Conservation (phyloP, 2,329 filamentous ascomycete genomes). For the Colletotrichum musicola region DNA sequence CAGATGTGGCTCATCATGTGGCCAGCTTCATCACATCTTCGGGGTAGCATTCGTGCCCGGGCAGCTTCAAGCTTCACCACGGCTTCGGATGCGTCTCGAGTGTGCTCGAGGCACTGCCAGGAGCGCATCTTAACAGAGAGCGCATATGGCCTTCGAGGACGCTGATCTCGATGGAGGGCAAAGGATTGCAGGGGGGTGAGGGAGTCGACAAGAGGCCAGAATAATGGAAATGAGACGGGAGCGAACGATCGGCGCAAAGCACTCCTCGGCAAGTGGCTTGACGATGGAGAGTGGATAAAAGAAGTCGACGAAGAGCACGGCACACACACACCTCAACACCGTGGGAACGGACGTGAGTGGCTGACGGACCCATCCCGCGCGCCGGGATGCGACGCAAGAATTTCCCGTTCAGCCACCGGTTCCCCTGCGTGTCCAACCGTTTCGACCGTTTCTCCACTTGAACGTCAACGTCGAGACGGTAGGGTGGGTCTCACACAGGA, state of each 20-base stretch:
- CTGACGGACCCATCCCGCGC: slow-evolving; percentile 21
- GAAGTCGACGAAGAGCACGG: too few relatives aligned
- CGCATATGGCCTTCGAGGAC: neutral
- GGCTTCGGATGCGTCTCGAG: slow-evolving; percentile 30
- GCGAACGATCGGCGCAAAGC: slow-evolving; percentile 25
- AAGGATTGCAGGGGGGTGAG: slow-evolving; percentile 14
- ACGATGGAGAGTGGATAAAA: slow-evolving; percentile 12
- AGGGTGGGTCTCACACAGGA: slow-evolving; percentile 5
- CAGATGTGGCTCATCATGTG: slow-evolving; percentile 5
- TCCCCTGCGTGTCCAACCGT: slow-evolving; percentile 5
- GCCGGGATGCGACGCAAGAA: slow-evolving; percentile 27
- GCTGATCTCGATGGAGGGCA: slow-evolving; percentile 35
- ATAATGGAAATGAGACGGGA: slow-evolving; percentile 27
- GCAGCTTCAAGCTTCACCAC: slow-evolving; percentile 32
- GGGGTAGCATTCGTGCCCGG: slow-evolving; percentile 25
- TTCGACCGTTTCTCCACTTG: slow-evolving; percentile 7
- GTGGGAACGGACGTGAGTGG: slow-evolving; percentile 26
- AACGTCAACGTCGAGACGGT: slow-evolving; percentile 22
- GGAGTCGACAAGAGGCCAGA: slow-evolving; percentile 27
- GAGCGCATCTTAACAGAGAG: slow-evolving; percentile 2
- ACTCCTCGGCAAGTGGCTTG: slow-evolving; percentile 18
- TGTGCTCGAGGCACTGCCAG: slow-evolving; percentile 4
- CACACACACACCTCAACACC: neutral
- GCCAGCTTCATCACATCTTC: slow-evolving; percentile 31
- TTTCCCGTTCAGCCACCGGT: slow-evolving; percentile 22